Base-by-base conservation (phyloP, 352 stramenopile species). In the Stephanocyclus meneghinianus region DNA sequence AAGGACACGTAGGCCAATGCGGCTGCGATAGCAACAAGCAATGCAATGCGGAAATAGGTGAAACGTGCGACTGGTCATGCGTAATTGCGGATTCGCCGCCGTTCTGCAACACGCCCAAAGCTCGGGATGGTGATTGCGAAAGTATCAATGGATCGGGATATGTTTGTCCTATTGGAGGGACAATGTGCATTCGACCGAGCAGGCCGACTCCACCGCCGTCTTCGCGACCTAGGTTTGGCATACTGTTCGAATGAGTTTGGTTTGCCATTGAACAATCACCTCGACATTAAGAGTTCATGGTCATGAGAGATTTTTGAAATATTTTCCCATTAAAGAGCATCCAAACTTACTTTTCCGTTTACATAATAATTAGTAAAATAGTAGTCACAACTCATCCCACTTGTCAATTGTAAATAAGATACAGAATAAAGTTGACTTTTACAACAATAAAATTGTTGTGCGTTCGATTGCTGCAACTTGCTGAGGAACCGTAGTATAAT, bases 21-120 rank as follows among this genome's bases (percentile, higher is more conserved):
- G 53, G 53, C 8, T 62, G 53, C n/a, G 53, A 62, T n/a, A 62
- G 53, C n/a, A 30, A 62, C 29, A 29, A 62, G 11, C 53, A 62
- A 18, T 62, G 53, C 29, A 62, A 15, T n/a, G 7, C 35, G 35
- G 21, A 2, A 62, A 26, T 26, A 7, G 53, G 53, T 42, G 53
- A 62, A 44, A 62, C 53, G 5, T 62, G 53, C 40, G 53, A 62
- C 42, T 44, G 8, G 21, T 62, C 53, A 6, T 62, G 53, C 40
- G 53, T 62, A 13, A 62, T 62, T 2, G 21, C 26, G 18, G 53
- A 62, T 44, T n/a, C 53, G 13, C 10, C 29, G 9, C 35, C 35
- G 53, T 42, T 62, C 26, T 62, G 53, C 42, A 30, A 0, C 35
- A 62, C 53, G 21, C 53, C 53, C 5, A 26, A 44, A 13, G 35